Percentiles rank a stretch among this genome's conserved stretches.
These are phyloP conservation scores for Fusarium albosuccineum DNA, from an alignment of 2,329 filamentous ascomycete species.

Conservation along the genomic window DNA sequence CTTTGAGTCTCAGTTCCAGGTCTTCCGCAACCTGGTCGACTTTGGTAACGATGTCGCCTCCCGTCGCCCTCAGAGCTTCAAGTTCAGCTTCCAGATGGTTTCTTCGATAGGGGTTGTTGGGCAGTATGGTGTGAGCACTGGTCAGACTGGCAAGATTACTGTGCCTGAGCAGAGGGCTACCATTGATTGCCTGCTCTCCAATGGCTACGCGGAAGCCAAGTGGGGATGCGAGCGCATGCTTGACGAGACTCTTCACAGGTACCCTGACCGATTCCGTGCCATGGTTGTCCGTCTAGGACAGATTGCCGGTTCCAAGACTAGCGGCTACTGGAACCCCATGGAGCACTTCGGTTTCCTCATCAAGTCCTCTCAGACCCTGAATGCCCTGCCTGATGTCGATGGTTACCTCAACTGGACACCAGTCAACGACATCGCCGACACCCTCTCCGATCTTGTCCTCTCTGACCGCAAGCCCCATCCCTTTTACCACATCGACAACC, in stretches of 20 bases:
- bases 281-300: conserved; percentile 41
- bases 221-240: conserved; percentile 43
- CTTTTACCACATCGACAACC: conserved; percentile 33
- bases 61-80: conserved; percentile 1
- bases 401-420: conserved; percentile 34
- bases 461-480: conserved; percentile 16
- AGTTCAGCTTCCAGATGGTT: conserved; percentile 37
- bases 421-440: conserved; percentile 31
- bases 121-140: conserved; percentile 21
- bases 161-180: conserved; percentile 29
- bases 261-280: conserved; percentile 31
- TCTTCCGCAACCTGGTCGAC: conserved; percentile 36
- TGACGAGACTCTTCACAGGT: conserved; percentile 37
- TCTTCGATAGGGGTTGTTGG: conserved; percentile 28
- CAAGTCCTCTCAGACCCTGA: conserved; percentile 39
- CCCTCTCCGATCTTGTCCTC: conserved; percentile 12
- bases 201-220: conserved; percentile 40
- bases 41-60: conserved; percentile 13
- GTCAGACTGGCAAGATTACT: conserved; percentile 25
- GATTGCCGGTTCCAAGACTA: conserved; percentile 40
- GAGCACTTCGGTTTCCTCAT: conserved; percentile 42
- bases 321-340: conserved; percentile 43
- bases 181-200: conserved; percentile 24
- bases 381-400: conserved; percentile 27
- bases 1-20: conserved; percentile 38